Conservation (phyloP, 2,329 filamentous ascomycete genomes). For the Juglanconis oblonga region DNA sequence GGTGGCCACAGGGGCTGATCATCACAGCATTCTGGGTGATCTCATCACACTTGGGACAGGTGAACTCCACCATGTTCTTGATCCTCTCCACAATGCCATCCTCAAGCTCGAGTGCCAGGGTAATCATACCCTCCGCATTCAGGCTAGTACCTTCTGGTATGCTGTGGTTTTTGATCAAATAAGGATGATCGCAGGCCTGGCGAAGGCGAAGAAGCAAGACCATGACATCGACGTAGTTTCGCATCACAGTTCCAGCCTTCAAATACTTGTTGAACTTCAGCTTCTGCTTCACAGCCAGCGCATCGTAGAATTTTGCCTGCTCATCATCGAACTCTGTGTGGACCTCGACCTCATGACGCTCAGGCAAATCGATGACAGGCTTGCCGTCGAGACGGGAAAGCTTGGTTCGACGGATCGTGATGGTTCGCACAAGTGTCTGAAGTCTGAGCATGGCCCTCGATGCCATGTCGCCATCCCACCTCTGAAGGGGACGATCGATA, state of each 20-base stretch:
- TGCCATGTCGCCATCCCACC: neutral
- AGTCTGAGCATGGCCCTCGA: slow-evolving; percentile 37
- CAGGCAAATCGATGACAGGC: slow-evolving; percentile 65
- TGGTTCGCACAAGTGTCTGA: slow-evolving; percentile 60
- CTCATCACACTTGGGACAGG: neutral
- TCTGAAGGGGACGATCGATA: slow-evolving; percentile 6
- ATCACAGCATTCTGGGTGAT: slow-evolving; percentile 22
- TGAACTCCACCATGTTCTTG: neutral
- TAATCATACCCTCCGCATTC: slow-evolving; percentile 25
- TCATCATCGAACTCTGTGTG: slow-evolving; percentile 63
- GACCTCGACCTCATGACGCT: slow-evolving; percentile 56
- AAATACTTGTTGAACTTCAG: slow-evolving; percentile 27
- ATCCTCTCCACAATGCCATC: slow-evolving; percentile 16
- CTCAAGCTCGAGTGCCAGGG: slow-evolving; percentile 23
- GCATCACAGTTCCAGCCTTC: slow-evolving; percentile 19
- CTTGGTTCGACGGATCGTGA: slow-evolving; percentile 78
- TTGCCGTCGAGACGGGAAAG: slow-evolving; percentile 71
- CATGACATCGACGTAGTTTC: slow-evolving; percentile 72
- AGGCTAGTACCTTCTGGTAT: slow-evolving; percentile 28
- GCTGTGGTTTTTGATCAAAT: slow-evolving; percentile 45
- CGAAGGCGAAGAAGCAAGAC: slow-evolving; percentile 72
- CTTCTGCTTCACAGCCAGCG: slow-evolving; percentile 23
- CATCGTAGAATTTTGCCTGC: slow-evolving; percentile 57
- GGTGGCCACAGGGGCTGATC: slow-evolving; percentile 29
- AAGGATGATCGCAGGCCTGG: slow-evolving; percentile 75